Conservation (phyloP, 305 asterid genomes). For the Fraxinus paxiana region DNA sequence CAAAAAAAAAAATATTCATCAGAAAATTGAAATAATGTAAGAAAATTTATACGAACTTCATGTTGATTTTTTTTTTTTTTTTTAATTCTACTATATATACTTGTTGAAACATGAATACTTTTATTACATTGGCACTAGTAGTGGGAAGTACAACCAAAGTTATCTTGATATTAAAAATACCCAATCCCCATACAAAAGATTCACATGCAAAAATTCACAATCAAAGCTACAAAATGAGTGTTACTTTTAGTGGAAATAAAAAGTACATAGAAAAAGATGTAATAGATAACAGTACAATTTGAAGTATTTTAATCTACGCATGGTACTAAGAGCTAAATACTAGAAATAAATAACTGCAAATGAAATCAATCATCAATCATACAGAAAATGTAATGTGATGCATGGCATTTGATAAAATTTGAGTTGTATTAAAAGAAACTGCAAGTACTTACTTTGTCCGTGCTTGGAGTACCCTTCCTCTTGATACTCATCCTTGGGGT, state of each 20-base stretch:
- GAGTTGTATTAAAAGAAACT: conserved; percentile 3
- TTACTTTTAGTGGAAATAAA: background rate
- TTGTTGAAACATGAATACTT: background rate
- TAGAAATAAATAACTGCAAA: background rate
- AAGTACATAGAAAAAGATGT: background rate
- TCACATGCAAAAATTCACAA: background rate
- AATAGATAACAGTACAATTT: background rate
- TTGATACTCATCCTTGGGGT: conserved; percentile 48
- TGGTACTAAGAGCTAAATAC: background rate
- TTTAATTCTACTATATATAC: background rate
- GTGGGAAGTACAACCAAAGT: background rate
- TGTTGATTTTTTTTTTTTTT: background rate
- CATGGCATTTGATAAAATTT: background rate
- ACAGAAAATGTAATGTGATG: background rate
- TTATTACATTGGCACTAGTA: background rate
- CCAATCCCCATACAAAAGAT: background rate
- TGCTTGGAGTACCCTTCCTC: background rate
- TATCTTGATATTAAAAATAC: background rate
- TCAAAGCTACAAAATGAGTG: background rate
- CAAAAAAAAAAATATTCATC: background rate
- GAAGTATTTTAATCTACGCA: background rate
- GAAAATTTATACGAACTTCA: background rate
- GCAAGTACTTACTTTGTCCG: conserved; percentile 38
- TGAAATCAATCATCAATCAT: background rate
- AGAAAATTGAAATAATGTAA: background rate